Percentiles rank a stretch among this genome's conserved stretches.
Conservation (phyloP, 768 basidiomycete genomes). For the Suillus weaverae region DNA sequence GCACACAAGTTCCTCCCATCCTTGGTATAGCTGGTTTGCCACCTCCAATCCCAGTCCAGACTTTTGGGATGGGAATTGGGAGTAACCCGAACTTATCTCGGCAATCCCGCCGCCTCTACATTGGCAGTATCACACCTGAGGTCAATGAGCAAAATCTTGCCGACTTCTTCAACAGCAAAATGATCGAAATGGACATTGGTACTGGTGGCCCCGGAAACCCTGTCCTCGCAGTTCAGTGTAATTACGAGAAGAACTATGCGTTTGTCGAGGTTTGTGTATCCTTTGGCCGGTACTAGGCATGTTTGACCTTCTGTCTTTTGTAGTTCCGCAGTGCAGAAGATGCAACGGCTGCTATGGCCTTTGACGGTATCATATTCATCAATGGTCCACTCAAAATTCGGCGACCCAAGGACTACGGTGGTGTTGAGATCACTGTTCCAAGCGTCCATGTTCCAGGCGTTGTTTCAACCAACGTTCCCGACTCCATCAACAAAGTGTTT, state of each 20-base stretch:
- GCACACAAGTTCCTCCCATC: constrained; percentile 83
- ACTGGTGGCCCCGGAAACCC: constrained; percentile 86
- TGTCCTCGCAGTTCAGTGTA: constrained; percentile 91
- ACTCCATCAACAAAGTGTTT: constrained; percentile 97
- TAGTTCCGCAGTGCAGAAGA: constrained; percentile 98
- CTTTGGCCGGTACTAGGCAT: constrained; percentile 1
- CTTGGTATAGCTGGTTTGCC: constrained; percentile 80
- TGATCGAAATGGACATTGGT: constrained; percentile 89
- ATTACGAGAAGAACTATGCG: constrained; percentile 98
- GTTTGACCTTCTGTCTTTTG: constrained; percentile 16
- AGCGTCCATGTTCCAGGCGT: constrained; percentile 89
- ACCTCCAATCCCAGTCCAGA: constrained; percentile 80
- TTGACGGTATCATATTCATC: constrained; percentile 96
- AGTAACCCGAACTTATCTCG: constrained; percentile 87
- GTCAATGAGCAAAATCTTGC: constrained; percentile 91
- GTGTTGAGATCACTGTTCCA: constrained; percentile 60
- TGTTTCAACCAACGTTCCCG: constrained; percentile 95
- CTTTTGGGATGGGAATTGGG: constrained; percentile 84
- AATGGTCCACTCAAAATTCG: constrained; percentile 96
- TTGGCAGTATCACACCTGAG: constrained; percentile 93
- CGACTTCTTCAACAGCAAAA: constrained; percentile 95
- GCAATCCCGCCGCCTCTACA: constrained; percentile 93
- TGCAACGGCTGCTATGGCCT: constrained; percentile 94
- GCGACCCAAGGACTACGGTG: constrained; percentile 95
- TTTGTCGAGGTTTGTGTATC: constrained; percentile 82